Evolutionary conservation across 176 grass and related monocot genomes (phyloP).

Genomic region (Oryza australiensis): DNA sequence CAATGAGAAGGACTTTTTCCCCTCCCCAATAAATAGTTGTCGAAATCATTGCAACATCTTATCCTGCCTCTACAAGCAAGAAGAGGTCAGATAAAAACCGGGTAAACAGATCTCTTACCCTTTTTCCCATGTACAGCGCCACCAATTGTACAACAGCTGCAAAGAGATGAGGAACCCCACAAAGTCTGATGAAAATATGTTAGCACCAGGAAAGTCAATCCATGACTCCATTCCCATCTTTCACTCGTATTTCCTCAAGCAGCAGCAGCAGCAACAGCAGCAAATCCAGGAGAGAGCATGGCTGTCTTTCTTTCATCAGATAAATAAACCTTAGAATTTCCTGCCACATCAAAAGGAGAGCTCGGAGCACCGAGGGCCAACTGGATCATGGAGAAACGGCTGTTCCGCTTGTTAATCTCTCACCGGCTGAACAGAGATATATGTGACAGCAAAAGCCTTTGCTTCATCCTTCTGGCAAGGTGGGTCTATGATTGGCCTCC

Average conservation of each 20-base stretch:
- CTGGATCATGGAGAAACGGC: conserved; percentile 30
- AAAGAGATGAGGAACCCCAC: not conserved
- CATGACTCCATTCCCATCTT: not conserved
- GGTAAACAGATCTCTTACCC: not conserved
- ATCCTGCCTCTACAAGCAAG: not conserved
- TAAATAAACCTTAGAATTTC: not conserved
- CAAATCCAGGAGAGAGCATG: not conserved
- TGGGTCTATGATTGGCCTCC: conserved; percentile 13
- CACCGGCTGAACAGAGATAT: not conserved
- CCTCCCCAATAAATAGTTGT: not conserved
- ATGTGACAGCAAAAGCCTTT: not conserved
- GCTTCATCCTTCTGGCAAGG: conserved; percentile 27
- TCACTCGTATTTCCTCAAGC: not conserved
- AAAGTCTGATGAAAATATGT: not conserved
- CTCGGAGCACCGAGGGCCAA: not conserved
- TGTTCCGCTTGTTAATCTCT: not conserved
- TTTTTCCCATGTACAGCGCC: not conserved
- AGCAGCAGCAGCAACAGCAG: not conserved
- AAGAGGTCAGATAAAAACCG: not conserved
- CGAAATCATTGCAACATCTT: not conserved
- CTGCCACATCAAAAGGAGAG: conserved; percentile 1
- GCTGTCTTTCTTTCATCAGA: not conserved
- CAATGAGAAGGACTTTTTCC: conserved; percentile 11
- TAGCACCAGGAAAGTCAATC: not conserved
- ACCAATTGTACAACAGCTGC: conserved; percentile 10